Evolutionary conservation across 2,329 filamentous ascomycete genomes (phyloP).

Genomic region (Fusarium torreyae): DNA sequence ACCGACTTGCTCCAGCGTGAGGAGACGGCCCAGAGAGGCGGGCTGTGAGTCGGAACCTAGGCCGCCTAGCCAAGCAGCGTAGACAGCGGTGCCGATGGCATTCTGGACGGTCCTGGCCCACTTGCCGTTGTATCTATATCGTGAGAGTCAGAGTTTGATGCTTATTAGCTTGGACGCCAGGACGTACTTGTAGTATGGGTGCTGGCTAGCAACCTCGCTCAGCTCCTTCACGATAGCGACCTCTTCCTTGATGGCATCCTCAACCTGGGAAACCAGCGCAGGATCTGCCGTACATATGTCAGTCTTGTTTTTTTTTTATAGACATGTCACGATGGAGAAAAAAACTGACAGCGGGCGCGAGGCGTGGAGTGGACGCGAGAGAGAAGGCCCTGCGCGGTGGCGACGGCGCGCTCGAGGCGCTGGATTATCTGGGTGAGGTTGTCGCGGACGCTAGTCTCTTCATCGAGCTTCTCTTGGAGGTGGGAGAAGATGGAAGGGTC

Average conservation of each 20-base stretch:
- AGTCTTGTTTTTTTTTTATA: background rate
- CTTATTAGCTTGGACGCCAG: background rate
- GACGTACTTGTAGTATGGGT: conserved; percentile 93
- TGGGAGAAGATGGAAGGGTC: conserved; percentile 88
- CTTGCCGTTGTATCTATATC: conserved; percentile 79
- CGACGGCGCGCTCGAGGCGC: conserved; percentile 85
- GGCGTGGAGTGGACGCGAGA: conserved; percentile 93
- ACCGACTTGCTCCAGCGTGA: conserved; percentile 92
- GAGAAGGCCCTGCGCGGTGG: conserved; percentile 84
- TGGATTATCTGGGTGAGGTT: conserved; percentile 86
- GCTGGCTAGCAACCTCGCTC: conserved; percentile 80
- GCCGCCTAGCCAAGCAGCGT: conserved; percentile 84
- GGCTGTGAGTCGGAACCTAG: conserved; percentile 68
- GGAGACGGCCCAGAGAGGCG: conserved; percentile 74
- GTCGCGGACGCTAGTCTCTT: conserved; percentile 86
- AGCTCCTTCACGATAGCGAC: conserved; percentile 80
- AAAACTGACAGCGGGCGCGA: conserved; percentile 66
- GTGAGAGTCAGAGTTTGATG: conserved; percentile 18
- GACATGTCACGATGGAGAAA: background rate
- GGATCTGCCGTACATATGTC: conserved; percentile 62
- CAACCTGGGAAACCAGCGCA: conserved; percentile 77
- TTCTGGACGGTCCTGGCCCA: conserved; percentile 91
- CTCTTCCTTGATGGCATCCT: conserved; percentile 80
- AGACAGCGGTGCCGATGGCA: conserved; percentile 72
- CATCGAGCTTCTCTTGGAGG: conserved; percentile 90